Evolutionary conservation across 2,329 filamentous ascomycete genomes (phyloP), one percentile per base, ranked within the genome.

Genomic region (Fusarium sterilihyphosum): DNA sequence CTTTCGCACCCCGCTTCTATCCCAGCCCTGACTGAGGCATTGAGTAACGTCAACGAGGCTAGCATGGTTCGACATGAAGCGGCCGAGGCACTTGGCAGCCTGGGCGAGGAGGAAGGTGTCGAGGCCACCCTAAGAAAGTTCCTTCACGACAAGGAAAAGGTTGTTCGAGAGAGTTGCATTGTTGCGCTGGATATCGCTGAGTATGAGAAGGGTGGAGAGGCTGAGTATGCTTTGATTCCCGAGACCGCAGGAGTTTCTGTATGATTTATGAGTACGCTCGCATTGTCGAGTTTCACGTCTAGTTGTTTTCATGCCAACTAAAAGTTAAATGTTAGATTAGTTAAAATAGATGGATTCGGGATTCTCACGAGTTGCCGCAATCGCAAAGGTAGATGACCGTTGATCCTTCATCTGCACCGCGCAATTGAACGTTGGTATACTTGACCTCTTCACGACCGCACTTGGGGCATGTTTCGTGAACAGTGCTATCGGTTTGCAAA

Each of bases 31-130:
- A 92, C 93, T 22, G 90, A 90, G 59, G 91, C 93, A 3, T 87
- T 99, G 67, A 93, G 93, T 78, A 88, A 99, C 82, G 85, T 89
- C 56, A 87, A 93, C 63, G 96, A 99, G 85, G 93, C 91, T 31
- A 95, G 95, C 79, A 99, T 99, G 96, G 96, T 99, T 65, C 92
- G 96, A 65, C 96, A 99, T 81, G 96, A 99, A 85, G 97, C 96
- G 56, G 96, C 97, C 4, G 96, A 99, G 85, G 96, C 96, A 31
- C 90, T 99, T 33, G 96, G 96, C 33, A 97, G 95, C 79, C 88
- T 99, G 38, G 97, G 96, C 31, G 94, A 97, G 29, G 95, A 98
- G 83, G 93, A 95, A 54, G 96, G 96, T 26, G 96, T 99, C 18
- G 95, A 98, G 81, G 94, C 94, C 64, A 92, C 91, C 8, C 82